Evolutionary conservation across 306 rosid species (phyloP), one percentile per base, ranked within the genome.

Genomic region (Medicago lupulina): DNA sequence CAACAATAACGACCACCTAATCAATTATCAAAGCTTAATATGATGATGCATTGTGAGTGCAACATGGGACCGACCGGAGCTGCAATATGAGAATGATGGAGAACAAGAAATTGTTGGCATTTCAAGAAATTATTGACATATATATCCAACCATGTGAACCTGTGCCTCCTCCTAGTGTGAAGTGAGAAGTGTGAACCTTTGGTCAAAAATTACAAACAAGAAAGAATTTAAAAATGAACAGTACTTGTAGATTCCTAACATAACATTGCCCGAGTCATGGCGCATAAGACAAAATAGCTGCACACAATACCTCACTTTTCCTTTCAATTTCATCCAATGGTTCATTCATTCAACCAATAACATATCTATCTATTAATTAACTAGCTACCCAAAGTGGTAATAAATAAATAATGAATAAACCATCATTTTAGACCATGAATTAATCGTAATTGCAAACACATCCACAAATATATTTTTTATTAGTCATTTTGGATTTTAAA

Each of bases 261-360:
- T 58, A 76, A 53, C 79, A 72, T 15, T 59, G 54, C 79, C 79
- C 19, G 2, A 38, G 85, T 81, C 43, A 76, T 71, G 17, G 25
- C 40, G n/a, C 65, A 51, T 66, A 49, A 44, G 88, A 85, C 87
- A 85, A 82, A 89, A 71, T 79, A 55, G 40, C 49, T 77, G 70
- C 55, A 18, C 65, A 51, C 10, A 66, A 71, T 58, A 75, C 25
- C 53, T 39, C 38, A 16, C n/a, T n/a, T n/a, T n/a, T n/a, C n/a
- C n/a, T n/a, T n/a, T n/a, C n/a, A n/a, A n/a, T n/a, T n/a, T n/a
- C n/a, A n/a, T n/a, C n/a, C n/a, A n/a, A n/a, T n/a, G n/a, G n/a
- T n/a, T n/a, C n/a, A n/a, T n/a, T n/a, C n/a, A 40, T 65, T 65
- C 71, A 66, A 40, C 71, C 71, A 11, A 40, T 66, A 61, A 61